phyloP scores from a whole-genome alignment of 129 eudicot species.

The Artemisia tridentata region DNA sequence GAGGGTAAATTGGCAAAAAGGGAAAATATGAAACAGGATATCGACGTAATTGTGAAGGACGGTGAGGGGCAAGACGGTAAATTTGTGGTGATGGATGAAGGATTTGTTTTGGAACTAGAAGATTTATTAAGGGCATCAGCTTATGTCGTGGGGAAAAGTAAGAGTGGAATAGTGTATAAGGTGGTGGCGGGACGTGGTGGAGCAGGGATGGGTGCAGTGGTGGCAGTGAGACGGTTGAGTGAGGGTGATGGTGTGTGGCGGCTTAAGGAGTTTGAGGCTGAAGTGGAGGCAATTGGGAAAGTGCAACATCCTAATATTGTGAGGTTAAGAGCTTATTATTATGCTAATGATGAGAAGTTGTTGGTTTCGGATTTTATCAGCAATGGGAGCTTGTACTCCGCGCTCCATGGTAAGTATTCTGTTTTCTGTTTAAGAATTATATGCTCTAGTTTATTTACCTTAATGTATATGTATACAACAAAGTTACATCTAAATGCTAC shows the following conservation, averaged over 20 bases:
- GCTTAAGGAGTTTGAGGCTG: constrained; percentile 81
- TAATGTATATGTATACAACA: no score
- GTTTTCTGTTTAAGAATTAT: background rate
- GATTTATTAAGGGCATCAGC: constrained; percentile 98
- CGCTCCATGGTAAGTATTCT: constrained; percentile 72
- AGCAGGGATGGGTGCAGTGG: constrained; percentile 52
- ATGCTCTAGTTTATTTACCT: no score
- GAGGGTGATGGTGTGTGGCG: constrained; percentile 78
- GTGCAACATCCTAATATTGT: constrained; percentile 80
- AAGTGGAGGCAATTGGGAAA: constrained; percentile 74
- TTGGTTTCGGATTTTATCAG: constrained; percentile 74
- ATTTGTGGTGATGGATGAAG: constrained; percentile 81
- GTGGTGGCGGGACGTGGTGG: constrained; percentile 83
- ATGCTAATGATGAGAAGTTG: constrained; percentile 82
- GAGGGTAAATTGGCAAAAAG: constrained; percentile 46
- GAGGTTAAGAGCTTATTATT: constrained; percentile 84
- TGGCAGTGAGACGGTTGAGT: constrained; percentile 87
- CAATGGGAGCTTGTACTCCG: constrained; percentile 87
- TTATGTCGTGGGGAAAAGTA: constrained; percentile 91
- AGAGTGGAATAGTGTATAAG: constrained; percentile 87
- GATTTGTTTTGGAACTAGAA: constrained; percentile 83
- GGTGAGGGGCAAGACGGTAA: constrained; percentile 94
- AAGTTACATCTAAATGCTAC: no score
- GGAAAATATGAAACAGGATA: constrained; percentile 28
- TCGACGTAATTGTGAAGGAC: constrained; percentile 11